These are phyloP conservation scores for Pseudocercospora cruenta DNA, from an alignment of 2,329 filamentous ascomycete genomes.

Conservation along the genomic window DNA sequence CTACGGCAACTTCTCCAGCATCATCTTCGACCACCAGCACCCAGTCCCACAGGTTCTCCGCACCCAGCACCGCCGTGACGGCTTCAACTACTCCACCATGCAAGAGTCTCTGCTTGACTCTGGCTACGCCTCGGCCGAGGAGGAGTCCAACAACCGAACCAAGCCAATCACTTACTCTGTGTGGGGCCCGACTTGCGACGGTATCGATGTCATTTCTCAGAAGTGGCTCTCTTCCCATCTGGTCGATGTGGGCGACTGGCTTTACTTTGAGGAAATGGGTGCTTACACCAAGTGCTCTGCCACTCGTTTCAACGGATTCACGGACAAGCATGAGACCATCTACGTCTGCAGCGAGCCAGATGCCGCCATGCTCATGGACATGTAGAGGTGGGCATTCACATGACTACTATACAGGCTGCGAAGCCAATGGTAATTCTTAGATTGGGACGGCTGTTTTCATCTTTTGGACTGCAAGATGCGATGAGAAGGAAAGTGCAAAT, in stretches of 20 bases:
- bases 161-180: constrained; percentile 78
- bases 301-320: constrained; percentile 97
- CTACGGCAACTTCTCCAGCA: constrained; percentile 98
- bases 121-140: constrained; percentile 39
- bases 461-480: neutral
- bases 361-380: constrained; percentile 49
- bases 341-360: constrained; percentile 95
- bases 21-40: constrained; percentile 98
- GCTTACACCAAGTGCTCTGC: constrained; percentile 98
- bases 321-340: constrained; percentile 86
- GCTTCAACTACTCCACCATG: constrained; percentile 36
- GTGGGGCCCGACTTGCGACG: constrained; percentile 97
- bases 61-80: constrained; percentile 31
- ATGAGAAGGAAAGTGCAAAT: neutral
- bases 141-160: constrained; percentile 48
- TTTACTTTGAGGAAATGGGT: constrained; percentile 99
- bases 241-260: constrained; percentile 92
- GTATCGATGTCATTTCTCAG: constrained; percentile 90
- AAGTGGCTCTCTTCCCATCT: constrained; percentile 75
- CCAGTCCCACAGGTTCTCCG: constrained; percentile 78
- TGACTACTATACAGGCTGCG: neutral
- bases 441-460: neutral
- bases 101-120: constrained; percentile 37
- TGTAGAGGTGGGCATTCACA: neutral
- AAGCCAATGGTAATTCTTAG: neutral